Evolutionary conservation across 176 grass and related monocot genomes (phyloP).

Genomic region (Oryza glaberrima): DNA sequence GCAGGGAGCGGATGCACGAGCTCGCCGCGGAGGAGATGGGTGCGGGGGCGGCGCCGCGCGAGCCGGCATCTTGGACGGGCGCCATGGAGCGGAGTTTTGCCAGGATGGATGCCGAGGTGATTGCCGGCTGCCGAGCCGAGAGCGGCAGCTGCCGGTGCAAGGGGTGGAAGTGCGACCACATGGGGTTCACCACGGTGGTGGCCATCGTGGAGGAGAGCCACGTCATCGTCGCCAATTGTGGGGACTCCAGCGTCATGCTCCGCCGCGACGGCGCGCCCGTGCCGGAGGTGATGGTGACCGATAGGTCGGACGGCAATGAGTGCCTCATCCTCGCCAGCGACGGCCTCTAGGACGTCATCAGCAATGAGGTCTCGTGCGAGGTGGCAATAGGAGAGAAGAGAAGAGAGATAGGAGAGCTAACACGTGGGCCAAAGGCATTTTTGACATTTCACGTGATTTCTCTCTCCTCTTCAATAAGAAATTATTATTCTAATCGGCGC

Average conservation of each 20-base stretch:
- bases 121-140: not conserved
- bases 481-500: too few species aligned
- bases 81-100: constrained; percentile 72
- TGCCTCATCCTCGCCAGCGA: constrained; percentile 92
- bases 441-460: too few species aligned
- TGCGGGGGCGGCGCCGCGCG: not conserved
- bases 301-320: constrained; percentile 59
- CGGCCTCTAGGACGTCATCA: constrained; percentile 91
- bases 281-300: constrained; percentile 78
- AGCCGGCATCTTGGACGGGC: constrained; percentile 25
- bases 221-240: constrained; percentile 72
- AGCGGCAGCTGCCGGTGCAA: constrained; percentile 63
- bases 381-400: constrained; percentile 24
- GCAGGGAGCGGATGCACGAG: constrained; percentile 75
- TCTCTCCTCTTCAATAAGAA: too few species aligned
- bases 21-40: constrained; percentile 60
- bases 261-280: constrained; percentile 55
- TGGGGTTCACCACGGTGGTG: constrained; percentile 82
- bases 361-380: constrained; percentile 68
- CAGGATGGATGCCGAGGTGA: constrained; percentile 66
- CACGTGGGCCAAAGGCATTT: too few species aligned
- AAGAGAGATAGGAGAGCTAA: too few species aligned
- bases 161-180: constrained; percentile 59
- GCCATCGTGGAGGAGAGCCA: constrained; percentile 51
- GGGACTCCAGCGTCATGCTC: constrained; percentile 83